Percentiles rank a stretch among this genome's conserved stretches.
These are phyloP conservation scores for Bolboschoenoplectus hybrid DNA, from an alignment of 202 grass and related monocot genomes.

Conservation along the genomic window DNA sequence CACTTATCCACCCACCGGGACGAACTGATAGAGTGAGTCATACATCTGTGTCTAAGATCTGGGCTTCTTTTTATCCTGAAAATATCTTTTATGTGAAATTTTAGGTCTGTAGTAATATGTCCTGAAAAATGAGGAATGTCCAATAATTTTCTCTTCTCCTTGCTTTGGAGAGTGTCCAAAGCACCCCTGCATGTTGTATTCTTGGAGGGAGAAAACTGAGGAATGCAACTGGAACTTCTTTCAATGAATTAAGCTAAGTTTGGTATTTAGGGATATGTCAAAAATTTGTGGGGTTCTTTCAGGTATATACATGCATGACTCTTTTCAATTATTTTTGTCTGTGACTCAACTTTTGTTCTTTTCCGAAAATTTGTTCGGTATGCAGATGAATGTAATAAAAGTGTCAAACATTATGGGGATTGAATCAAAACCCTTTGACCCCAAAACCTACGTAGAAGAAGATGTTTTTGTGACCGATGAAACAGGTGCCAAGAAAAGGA, in stretches of 20 bases:
- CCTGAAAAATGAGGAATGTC: slow-evolving; percentile 17
- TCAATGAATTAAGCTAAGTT: not conserved
- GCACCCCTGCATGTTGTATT: not conserved
- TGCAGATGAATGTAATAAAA: slow-evolving; percentile 95
- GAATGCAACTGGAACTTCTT: not conserved
- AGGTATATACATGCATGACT: slow-evolving; percentile 1
- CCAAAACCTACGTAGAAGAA: slow-evolving; percentile 91
- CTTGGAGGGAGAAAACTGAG: not conserved
- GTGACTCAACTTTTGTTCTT: not conserved
- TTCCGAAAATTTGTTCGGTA: not conserved
- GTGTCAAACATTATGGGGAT: slow-evolving; percentile 99
- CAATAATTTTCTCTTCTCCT: not conserved
- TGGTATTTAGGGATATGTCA: not conserved
- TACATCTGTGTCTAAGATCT: not conserved
- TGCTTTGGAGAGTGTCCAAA: slow-evolving; percentile 14
- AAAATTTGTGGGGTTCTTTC: not conserved
- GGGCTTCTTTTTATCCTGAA: slow-evolving; percentile 1
- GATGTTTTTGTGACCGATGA: slow-evolving; percentile 87
- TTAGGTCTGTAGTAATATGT: not conserved
- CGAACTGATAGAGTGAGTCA: slow-evolving; percentile 71
- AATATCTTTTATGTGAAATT: not conserved
- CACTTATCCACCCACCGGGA: slow-evolving; percentile 60
- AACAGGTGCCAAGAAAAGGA: slow-evolving; percentile 83
- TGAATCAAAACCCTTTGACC: slow-evolving; percentile 84
- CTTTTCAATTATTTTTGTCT: not conserved